phyloP scores from a whole-genome alignment of 176 grass and related monocot species.

The Paspalum notatum region DNA sequence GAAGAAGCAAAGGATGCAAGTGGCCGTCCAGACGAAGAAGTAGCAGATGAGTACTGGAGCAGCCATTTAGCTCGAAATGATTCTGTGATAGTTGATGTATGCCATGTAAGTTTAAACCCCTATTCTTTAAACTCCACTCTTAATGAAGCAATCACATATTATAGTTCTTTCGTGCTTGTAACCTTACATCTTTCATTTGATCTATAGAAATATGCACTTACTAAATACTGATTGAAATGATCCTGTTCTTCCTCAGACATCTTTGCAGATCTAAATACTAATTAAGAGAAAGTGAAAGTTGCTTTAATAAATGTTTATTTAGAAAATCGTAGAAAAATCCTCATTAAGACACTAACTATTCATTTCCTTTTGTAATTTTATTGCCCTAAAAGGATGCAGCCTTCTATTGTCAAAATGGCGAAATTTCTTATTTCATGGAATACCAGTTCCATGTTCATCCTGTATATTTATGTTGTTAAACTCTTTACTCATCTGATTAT shows the following conservation, averaged over 20 bases:
- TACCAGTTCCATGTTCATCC: background rate
- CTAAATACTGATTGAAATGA: background rate
- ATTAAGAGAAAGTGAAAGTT: background rate
- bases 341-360: background rate
- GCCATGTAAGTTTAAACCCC: conserved; percentile 68
- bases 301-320: background rate
- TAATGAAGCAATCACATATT: background rate
- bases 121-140: background rate
- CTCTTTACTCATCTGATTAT: conserved; percentile 46
- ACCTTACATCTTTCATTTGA: conserved; percentile 2
- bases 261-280: background rate
- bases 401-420: background rate
- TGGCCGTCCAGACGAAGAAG: conserved; percentile 78
- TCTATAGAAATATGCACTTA: conserved; percentile 1
- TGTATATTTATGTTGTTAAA: conserved; percentile 29
- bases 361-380: conserved; percentile 29
- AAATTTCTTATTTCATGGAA: conserved; percentile 23
- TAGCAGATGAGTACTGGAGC: conserved; percentile 95
- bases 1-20: conserved; percentile 88
- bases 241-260: conserved; percentile 18
- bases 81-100: conserved; percentile 91
- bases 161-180: background rate
- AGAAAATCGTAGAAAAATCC: conserved; percentile 9
- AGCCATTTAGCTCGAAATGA: conserved; percentile 97
- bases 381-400: background rate